These are phyloP conservation scores for Zasmidium angulare DNA, from an alignment of 2,329 filamentous ascomycete genomes.

Conservation along the genomic window DNA sequence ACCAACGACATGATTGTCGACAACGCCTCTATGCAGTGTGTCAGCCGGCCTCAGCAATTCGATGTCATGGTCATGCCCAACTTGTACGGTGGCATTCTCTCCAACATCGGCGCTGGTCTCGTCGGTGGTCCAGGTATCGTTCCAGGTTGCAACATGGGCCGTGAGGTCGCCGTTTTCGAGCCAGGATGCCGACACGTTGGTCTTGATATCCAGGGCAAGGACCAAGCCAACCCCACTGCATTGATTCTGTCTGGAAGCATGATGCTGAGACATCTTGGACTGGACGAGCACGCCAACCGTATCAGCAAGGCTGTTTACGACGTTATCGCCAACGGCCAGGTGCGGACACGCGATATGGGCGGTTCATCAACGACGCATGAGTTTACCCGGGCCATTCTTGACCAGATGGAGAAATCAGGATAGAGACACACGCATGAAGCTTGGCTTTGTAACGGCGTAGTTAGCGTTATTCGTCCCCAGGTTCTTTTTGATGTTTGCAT, in stretches of 20 bases:
- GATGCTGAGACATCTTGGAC: constrained; percentile 93
- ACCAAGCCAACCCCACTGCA: constrained; percentile 97
- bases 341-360: constrained; percentile 94
- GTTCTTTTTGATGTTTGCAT: background rate
- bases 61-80: constrained; percentile 99
- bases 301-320: constrained; percentile 86
- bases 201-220: constrained; percentile 99
- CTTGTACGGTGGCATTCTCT: constrained; percentile 96
- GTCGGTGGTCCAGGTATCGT: constrained; percentile 97
- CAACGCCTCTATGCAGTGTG: constrained; percentile 99
- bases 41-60: constrained; percentile 94
- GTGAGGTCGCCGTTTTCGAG: constrained; percentile 97
- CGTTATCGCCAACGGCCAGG: constrained; percentile 84
- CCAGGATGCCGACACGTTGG: constrained; percentile 98
- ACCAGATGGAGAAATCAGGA: constrained; percentile 74
- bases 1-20: constrained; percentile 99
- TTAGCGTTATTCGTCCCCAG: background rate
- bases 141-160: constrained; percentile 98
- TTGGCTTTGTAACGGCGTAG: background rate
- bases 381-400: constrained; percentile 90
- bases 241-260: constrained; percentile 94
- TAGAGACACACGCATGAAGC: constrained; percentile 7
- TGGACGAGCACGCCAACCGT: constrained; percentile 97
- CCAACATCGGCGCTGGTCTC: constrained; percentile 96
- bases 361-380: constrained; percentile 85